phyloP scores from a whole-genome alignment of 169 alveolate species.

The Cryptosporidium andersoni region DNA sequence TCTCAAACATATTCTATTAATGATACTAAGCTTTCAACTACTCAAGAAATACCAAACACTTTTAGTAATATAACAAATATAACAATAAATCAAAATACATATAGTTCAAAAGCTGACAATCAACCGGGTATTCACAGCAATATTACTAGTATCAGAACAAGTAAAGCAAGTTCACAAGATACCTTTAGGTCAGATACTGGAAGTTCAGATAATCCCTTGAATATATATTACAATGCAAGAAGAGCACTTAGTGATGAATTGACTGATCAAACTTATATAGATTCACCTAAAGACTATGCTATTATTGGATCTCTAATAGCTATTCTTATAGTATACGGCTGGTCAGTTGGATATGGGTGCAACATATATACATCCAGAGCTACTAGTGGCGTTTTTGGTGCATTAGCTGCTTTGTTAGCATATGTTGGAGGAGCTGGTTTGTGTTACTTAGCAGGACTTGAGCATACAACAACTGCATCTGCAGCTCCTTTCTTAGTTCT shows the following conservation, averaged over 20 bases:
- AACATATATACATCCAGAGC: slow-evolving; percentile 68
- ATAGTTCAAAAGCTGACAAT: too few species aligned
- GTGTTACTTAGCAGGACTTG: slow-evolving; percentile 80
- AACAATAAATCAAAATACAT: too few species aligned
- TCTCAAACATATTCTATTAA: too few species aligned
- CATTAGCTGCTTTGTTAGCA: slow-evolving; percentile 82
- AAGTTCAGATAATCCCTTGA: slow-evolving; percentile 20
- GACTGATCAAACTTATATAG: slow-evolving; percentile 59
- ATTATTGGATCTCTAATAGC: slow-evolving; percentile 64
- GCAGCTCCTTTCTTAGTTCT: slow-evolving; percentile 83
- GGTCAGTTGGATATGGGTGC: slow-evolving; percentile 69
- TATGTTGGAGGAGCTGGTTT: slow-evolving; percentile 82
- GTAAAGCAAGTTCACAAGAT: slow-evolving; percentile 43
- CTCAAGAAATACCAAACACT: too few species aligned
- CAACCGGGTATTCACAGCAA: neutral
- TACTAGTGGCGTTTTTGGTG: slow-evolving; percentile 76
- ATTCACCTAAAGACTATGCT: slow-evolving; percentile 62
- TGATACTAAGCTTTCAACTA: too few species aligned
- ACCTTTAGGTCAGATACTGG: slow-evolving; percentile 39
- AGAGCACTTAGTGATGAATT: slow-evolving; percentile 70
- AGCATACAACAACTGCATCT: slow-evolving; percentile 80
- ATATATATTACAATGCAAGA: slow-evolving; percentile 51
- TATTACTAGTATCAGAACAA: slow-evolving; percentile 29
- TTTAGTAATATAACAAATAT: too few species aligned
- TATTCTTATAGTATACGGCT: slow-evolving; percentile 39